Evolutionary conservation across 2,329 filamentous ascomycete genomes (phyloP).

Genomic region (Colletotrichum caudatum): DNA sequence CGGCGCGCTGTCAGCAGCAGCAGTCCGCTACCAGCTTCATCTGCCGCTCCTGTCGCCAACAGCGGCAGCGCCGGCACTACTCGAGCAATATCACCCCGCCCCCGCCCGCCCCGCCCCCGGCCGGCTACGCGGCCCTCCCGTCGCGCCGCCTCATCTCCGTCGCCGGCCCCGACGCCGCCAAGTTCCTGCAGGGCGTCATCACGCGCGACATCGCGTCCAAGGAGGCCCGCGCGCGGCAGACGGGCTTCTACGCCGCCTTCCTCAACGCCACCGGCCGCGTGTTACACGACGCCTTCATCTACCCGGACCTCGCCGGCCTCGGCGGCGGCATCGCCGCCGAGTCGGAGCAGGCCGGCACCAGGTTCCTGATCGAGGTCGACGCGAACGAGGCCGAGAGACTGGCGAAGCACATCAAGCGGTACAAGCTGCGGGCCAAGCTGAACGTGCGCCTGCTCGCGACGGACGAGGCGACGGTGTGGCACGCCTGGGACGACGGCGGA

Average conservation of each 20-base stretch:
- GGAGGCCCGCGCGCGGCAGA: conserved; percentile 51
- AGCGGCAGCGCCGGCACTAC: conserved; percentile 46
- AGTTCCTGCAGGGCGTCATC: conserved; percentile 89
- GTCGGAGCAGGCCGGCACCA: conserved; percentile 40
- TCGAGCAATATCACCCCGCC: conserved; percentile 51
- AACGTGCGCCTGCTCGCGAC: conserved; percentile 73
- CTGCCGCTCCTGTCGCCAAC: conserved; percentile 51
- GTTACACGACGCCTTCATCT: conserved; percentile 91
- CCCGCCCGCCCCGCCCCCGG: conserved; percentile 56
- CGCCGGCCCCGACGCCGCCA: conserved; percentile 80
- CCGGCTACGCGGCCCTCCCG: conserved; percentile 69
- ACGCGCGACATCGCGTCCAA: conserved; percentile 73
- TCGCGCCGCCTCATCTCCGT: conserved; percentile 84
- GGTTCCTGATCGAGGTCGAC: conserved; percentile 85
- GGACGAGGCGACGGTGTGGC: conserved; percentile 77
- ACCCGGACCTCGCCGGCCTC: conserved; percentile 65
- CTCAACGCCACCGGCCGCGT: conserved; percentile 87
- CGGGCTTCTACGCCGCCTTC: conserved; percentile 84
- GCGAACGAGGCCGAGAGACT: conserved; percentile 71
- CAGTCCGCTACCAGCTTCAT: conserved; percentile 32
- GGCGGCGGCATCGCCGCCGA: conserved; percentile 44
- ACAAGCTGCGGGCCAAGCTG: conserved; percentile 87
- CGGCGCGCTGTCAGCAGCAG: conserved; percentile 29
- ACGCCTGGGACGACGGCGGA: conserved; percentile 73
- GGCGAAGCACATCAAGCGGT: conserved; percentile 80